These are phyloP conservation scores for Cadophora luteo-olivacea DNA, from an alignment of 2,329 filamentous ascomycete genomes.

Conservation along the genomic window DNA sequence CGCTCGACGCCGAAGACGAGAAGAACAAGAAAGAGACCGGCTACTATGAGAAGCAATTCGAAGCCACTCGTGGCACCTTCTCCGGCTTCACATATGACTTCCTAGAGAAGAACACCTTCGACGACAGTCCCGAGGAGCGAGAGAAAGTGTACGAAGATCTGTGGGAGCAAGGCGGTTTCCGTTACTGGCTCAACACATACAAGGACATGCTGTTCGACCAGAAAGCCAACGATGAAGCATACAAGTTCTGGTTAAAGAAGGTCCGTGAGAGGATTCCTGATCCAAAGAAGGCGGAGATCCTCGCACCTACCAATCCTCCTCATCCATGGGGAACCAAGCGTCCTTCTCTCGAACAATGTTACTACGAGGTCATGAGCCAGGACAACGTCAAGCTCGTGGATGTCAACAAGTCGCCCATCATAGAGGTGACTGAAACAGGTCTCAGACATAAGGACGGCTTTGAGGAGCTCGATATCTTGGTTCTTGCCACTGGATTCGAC, in stretches of 20 bases:
- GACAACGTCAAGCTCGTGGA: constrained; percentile 54
- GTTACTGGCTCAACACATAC: constrained; percentile 53
- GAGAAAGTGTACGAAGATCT: constrained; percentile 52
- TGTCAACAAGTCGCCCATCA: constrained; percentile 52
- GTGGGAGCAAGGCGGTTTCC: constrained; percentile 55
- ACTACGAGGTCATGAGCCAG: constrained; percentile 56
- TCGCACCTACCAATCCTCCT: constrained; percentile 53
- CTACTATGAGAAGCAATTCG: constrained; percentile 51
- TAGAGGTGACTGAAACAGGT: constrained; percentile 47
- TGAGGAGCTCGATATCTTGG: constrained; percentile 43
- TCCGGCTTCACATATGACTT: constrained; percentile 60
- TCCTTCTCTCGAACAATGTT: constrained; percentile 53
- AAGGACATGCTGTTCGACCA: constrained; percentile 51
- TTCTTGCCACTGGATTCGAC: constrained; percentile 49
- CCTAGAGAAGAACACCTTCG: constrained; percentile 51
- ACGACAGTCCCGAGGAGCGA: constrained; percentile 52
- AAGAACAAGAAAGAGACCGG: constrained; percentile 52
- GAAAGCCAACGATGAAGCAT: constrained; percentile 52
- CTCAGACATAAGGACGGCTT: constrained; percentile 43
- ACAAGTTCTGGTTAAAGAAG: constrained; percentile 57
- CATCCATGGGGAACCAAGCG: constrained; percentile 56
- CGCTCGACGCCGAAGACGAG: constrained; percentile 48
- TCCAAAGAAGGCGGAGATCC: constrained; percentile 50
- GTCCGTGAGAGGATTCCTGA: constrained; percentile 52
- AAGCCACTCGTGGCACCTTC: constrained; percentile 52